Evolutionary conservation across 2,329 filamentous ascomycete genomes (phyloP), one percentile per base, ranked within the genome.

Genomic region (Zasmidium cellare): DNA sequence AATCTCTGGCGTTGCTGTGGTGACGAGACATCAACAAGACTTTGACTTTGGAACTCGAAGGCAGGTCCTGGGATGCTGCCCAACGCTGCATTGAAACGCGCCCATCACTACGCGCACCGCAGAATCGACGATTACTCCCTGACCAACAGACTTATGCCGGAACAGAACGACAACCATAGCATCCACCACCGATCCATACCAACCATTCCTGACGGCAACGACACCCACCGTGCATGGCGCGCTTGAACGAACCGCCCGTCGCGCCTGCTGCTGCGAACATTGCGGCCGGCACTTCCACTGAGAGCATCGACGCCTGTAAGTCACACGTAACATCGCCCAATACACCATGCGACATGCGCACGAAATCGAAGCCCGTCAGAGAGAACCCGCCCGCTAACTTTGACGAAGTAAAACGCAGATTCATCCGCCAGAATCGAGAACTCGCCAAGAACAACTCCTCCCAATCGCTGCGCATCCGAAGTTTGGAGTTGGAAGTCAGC

Each of bases 341-440:
- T 51, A 23, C 48, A n/a, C 16, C 41, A 38, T 48, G 44, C 28
- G 55, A 48, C 9, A 72, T 72, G 71, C 71, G 71, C 67, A 72
- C 71, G 51, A 71, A 71, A 65, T 67, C 65, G 35, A 58, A 58
- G 9, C 55, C 57, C 6, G 45, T 60, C 19, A 45, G 58, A 47
- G 46, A 65, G 44, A 59, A 54, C 38, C 60, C 70, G 20, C 58
- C 71, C 41, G 58, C 69, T 66, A 62, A 66, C 61, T 61, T 70
- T 31, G 68, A 69, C 18, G 70, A 65, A 92, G 89, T 93, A 59
- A 89, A 90, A 72, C 84, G 88, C 69, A 87, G 88, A 71, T 91
- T 92, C 71, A 79, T 92, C 68, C 84, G 90, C 55, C 91, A 94
- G 72, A 96, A 96, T 72, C 84, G 89, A 75, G 90, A 94, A 69